Evolutionary conservation across 352 stramenopile genomes (phyloP).

Genomic region (Aphanomyces astaci): DNA sequence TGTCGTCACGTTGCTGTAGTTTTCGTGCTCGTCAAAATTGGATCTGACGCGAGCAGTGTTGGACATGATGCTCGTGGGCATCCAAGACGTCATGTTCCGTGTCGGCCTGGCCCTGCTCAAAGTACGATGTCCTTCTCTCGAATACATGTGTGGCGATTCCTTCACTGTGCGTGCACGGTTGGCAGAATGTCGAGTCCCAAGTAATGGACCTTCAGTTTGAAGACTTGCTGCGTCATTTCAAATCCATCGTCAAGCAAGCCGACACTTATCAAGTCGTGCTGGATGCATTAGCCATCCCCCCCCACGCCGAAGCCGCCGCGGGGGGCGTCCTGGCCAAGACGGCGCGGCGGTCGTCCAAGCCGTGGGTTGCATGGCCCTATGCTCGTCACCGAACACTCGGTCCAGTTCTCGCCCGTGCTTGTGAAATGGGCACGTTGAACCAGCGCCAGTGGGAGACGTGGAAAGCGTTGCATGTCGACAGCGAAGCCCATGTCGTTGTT

Average conservation of each 20-base stretch:
- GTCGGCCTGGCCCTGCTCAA: conserved; percentile 73
- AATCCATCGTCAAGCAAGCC: conserved; percentile 56
- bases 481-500: conserved; percentile 33
- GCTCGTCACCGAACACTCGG: conserved; percentile 34
- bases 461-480: conserved; percentile 26
- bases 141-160: not conserved
- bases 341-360: conserved; percentile 44
- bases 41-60: conserved; percentile 77
- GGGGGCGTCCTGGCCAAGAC: conserved; percentile 12
- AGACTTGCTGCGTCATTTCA: conserved; percentile 78
- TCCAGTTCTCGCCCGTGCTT: conserved; percentile 29
- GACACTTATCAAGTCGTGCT: conserved; percentile 72
- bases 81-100: conserved; percentile 75
- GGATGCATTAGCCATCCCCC: conserved; percentile 42
- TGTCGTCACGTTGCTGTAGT: conserved; percentile 29
- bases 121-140: conserved; percentile 22
- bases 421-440: conserved; percentile 5
- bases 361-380: conserved; percentile 34
- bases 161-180: not conserved
- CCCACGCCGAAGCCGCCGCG: conserved; percentile 31
- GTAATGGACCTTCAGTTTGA: conserved; percentile 82
- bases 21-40: conserved; percentile 74
- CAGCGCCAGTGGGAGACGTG: conserved; percentile 40
- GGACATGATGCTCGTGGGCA: conserved; percentile 73
- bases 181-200: conserved; percentile 50